phyloP scores from a whole-genome alignment of 73 alveolate genomes.

The Paramecium octaurelia region DNA sequence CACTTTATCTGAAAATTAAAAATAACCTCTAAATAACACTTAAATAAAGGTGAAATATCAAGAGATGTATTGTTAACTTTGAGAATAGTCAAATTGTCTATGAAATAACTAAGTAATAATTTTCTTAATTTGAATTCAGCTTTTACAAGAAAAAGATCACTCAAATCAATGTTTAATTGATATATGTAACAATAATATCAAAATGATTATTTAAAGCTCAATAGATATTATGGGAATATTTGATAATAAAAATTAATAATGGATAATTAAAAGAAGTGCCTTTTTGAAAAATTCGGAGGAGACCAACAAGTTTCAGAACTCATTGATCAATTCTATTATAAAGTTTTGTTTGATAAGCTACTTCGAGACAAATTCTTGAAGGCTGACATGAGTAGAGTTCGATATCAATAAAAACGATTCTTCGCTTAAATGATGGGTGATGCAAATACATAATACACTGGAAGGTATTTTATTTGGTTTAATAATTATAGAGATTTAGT shows the following conservation, averaged over 20 bases:
- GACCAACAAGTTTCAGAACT: constrained; percentile 47
- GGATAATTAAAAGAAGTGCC: constrained; percentile 26
- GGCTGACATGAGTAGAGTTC: constrained; percentile 42
- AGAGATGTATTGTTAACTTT: not conserved
- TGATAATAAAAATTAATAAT: constrained; percentile 13
- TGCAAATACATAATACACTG: constrained; percentile 9
- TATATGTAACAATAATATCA: not conserved
- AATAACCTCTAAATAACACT: not conserved
- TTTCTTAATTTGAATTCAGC: not conserved
- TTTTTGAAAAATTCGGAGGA: constrained; percentile 37
- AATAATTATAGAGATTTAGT: not conserved
- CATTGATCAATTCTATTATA: constrained; percentile 35
- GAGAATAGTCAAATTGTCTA: not conserved
- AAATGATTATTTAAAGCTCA: not conserved
- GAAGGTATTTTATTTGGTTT: not conserved
- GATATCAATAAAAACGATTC: constrained; percentile 32
- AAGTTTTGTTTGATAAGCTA: constrained; percentile 26
- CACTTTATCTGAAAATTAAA: not conserved
- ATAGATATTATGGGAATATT: not conserved
- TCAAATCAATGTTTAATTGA: not conserved
- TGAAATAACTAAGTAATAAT: not conserved
- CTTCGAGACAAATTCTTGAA: constrained; percentile 33
- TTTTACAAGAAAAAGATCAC: not conserved
- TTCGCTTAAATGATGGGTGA: constrained; percentile 47
- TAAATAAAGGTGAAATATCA: not conserved